A percentile compares a stretch with the other conserved stretches of the same genome.
These are phyloP conservation scores for Colletotrichum sp. DNA, from an alignment of 2,329 filamentous ascomycete species.

Conservation along the genomic window DNA sequence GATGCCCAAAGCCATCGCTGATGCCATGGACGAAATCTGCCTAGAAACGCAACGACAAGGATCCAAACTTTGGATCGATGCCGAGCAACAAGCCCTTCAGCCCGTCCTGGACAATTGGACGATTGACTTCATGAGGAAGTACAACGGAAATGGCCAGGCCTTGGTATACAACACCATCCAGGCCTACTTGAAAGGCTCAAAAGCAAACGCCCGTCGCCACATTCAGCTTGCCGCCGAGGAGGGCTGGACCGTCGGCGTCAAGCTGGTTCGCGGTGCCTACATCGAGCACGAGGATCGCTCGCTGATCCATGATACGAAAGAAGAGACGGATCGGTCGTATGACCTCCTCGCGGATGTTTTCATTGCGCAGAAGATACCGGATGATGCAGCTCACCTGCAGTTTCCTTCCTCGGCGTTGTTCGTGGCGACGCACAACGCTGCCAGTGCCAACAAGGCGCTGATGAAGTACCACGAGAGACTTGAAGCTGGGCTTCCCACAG, in stretches of 20 bases:
- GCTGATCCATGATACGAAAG: conserved; percentile 75
- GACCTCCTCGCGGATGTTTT: conserved; percentile 73
- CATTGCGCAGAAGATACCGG: conserved; percentile 61
- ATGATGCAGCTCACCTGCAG: conserved; percentile 43
- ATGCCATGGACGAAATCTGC: conserved; percentile 78
- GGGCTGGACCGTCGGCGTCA: conserved; percentile 74
- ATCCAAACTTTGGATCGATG: conserved; percentile 81
- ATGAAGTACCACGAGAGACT: conserved; percentile 58
- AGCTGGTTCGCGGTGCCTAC: conserved; percentile 79
- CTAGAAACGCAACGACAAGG: conserved; percentile 70
- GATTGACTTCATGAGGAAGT: conserved; percentile 74
- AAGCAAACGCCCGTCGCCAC: conserved; percentile 62
- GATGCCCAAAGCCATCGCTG: conserved; percentile 68
- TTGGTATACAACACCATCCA: conserved; percentile 85
- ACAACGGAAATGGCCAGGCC: conserved; percentile 69
- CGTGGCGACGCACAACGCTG: conserved; percentile 80
- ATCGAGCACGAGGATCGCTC: conserved; percentile 72
- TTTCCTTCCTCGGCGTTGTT: conserved; percentile 66
- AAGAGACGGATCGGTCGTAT: conserved; percentile 74
- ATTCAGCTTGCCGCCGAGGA: conserved; percentile 62
- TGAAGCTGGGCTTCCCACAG: conserved; percentile 46
- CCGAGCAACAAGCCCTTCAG: conserved; percentile 83
- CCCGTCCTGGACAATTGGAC: conserved; percentile 83
- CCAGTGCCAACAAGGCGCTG: conserved; percentile 61
- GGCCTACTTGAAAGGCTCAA: conserved; percentile 72